These are phyloP conservation scores for Wickerhamiella shivajii DNA, from an alignment of 805 yeast species.

Conservation along the genomic window DNA sequence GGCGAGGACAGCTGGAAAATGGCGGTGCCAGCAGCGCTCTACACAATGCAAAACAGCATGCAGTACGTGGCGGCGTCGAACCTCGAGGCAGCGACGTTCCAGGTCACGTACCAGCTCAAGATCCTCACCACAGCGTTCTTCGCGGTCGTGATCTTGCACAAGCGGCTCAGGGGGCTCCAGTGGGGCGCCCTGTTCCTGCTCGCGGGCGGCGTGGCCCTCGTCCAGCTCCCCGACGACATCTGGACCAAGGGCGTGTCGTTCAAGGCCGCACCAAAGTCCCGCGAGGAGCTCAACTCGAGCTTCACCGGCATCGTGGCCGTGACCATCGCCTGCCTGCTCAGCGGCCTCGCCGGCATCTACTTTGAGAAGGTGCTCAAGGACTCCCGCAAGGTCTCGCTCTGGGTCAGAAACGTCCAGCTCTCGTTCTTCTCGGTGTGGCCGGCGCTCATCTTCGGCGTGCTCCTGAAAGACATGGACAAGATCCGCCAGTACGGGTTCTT, in stretches of 20 bases:
- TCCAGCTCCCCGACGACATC: slow-evolving; percentile 26
- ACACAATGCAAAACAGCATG: slow-evolving; percentile 28
- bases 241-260: slow-evolving; percentile 1
- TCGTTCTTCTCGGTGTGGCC: slow-evolving; percentile 28
- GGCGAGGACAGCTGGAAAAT: slow-evolving; percentile 28
- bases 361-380: slow-evolving; percentile 30
- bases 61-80: slow-evolving; percentile 31
- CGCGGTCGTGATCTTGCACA: slow-evolving; percentile 27
- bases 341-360: slow-evolving; percentile 32
- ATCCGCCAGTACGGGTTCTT: slow-evolving; percentile 27
- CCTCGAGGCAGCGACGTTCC: slow-evolving; percentile 30
- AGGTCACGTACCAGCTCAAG: slow-evolving; percentile 31
- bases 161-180: slow-evolving; percentile 22
- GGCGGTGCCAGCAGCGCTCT: slow-evolving; percentile 29
- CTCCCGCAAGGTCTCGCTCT: slow-evolving; percentile 24
- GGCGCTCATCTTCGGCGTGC: slow-evolving; percentile 26
- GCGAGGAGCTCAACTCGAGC: background rate
- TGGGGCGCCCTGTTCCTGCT: slow-evolving; percentile 27
- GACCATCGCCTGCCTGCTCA: slow-evolving; percentile 25
- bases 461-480: slow-evolving; percentile 24
- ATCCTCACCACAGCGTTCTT: slow-evolving; percentile 31
- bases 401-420: slow-evolving; percentile 30
- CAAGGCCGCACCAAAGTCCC: background rate
- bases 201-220: slow-evolving; percentile 28
- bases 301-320: slow-evolving; percentile 26